A percentile compares a stretch with the other conserved stretches of the same genome.
Evolutionary conservation across 805 yeast genomes (phyloP).

Genomic region (Vanderwaltozyma polyspora): DNA sequence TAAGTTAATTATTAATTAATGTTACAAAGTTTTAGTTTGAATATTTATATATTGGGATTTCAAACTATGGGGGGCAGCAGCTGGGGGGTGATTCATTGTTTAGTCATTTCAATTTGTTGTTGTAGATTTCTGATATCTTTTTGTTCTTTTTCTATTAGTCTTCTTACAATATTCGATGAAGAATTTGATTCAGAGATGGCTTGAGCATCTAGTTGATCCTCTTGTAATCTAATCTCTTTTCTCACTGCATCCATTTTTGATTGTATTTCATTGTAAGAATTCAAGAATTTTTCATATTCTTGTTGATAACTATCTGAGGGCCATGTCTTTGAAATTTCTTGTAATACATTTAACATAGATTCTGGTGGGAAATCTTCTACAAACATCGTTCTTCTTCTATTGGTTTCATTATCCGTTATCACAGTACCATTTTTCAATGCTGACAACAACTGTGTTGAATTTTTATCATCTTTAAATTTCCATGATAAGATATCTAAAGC

Average conservation of each 20-base stretch:
- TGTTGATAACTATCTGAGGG: constrained; percentile 31
- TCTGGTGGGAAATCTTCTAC: constrained; percentile 29
- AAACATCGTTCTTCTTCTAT: constrained; percentile 26
- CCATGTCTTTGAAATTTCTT: constrained; percentile 27
- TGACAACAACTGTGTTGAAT: constrained; percentile 30
- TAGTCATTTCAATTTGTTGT: too few relatives aligned
- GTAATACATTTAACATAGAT: constrained; percentile 17
- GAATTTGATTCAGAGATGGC: constrained; percentile 5
- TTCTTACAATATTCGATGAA: constrained; percentile 23
- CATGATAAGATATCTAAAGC: constrained; percentile 25
- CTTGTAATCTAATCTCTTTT: constrained; percentile 16
- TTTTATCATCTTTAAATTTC: constrained; percentile 24
- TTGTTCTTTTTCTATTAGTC: constrained; percentile 18
- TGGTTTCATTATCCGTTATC: constrained; percentile 20
- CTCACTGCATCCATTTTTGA: constrained; percentile 26
- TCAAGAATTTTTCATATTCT: constrained; percentile 33
- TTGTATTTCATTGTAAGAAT: constrained; percentile 34
- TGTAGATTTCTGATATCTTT: constrained; percentile 4
- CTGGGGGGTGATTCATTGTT: too few relatives aligned
- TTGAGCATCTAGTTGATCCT: constrained; percentile 18
- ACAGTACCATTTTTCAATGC: constrained; percentile 33
- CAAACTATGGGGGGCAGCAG: too few relatives aligned
- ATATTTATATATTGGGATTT: too few relatives aligned
- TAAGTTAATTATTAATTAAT: too few relatives aligned
- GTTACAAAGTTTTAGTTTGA: too few relatives aligned